A percentile compares a stretch with the other conserved stretches of the same genome.
Conservation (phyloP, 2,329 filamentous ascomycete species). For the Pseudogymnoascus sp. region DNA sequence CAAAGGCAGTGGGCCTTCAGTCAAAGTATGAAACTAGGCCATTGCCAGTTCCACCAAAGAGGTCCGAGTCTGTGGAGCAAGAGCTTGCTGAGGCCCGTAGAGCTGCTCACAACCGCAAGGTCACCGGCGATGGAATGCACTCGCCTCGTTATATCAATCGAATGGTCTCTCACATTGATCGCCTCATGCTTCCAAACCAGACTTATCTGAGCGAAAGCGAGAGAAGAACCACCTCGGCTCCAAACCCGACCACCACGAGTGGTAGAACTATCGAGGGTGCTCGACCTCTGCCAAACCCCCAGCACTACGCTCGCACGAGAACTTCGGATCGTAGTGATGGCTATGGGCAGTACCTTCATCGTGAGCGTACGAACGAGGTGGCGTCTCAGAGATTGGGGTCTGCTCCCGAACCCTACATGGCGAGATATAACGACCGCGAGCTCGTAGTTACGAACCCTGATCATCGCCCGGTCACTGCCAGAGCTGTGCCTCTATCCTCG, state of each 20-base stretch:
- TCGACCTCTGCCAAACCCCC: not conserved
- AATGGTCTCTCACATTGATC: slow-evolving; percentile 53
- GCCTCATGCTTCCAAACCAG: slow-evolving; percentile 41
- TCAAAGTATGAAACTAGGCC: slow-evolving; percentile 22
- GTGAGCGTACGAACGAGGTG: slow-evolving; percentile 13
- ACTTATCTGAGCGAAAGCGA: slow-evolving; percentile 12
- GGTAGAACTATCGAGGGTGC: not conserved
- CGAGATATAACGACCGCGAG: slow-evolving; percentile 12
- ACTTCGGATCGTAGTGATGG: not conserved
- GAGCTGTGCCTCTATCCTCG: slow-evolving; percentile 17
- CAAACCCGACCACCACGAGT: slow-evolving; percentile 24
- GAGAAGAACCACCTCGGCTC: slow-evolving; percentile 12
- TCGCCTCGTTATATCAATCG: slow-evolving; percentile 46
- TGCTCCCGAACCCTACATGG: slow-evolving; percentile 24
- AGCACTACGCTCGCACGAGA: not conserved
- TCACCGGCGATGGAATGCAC: slow-evolving; percentile 24
- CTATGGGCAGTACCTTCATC: slow-evolving; percentile 11
- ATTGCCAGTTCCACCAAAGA: slow-evolving; percentile 25
- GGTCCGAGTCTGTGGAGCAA: slow-evolving; percentile 24
- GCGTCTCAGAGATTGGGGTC: slow-evolving; percentile 24
- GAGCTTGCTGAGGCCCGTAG: slow-evolving; percentile 26
- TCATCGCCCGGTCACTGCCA: not conserved
- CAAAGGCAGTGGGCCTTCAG: not conserved
- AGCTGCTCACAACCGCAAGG: slow-evolving; percentile 24
- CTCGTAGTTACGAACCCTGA: not conserved